phyloP scores from a whole-genome alignment of 805 yeast genomes.

The Pichia nanzhaoensis region DNA sequence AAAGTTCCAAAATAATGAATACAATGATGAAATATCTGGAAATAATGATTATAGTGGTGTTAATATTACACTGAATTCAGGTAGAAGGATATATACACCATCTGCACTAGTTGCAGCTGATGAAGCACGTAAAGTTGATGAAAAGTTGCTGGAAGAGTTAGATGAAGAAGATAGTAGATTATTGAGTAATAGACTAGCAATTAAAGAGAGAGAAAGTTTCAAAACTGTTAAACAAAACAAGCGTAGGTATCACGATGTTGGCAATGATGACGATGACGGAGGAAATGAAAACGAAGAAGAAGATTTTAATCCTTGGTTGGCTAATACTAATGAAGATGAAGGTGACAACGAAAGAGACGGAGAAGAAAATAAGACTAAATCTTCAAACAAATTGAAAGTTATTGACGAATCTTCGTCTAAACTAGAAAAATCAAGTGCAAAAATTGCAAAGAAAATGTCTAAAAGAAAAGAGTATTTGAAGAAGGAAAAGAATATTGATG shows the following conservation, averaged over 20 bases:
- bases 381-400: slow-evolving; percentile 40
- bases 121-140: slow-evolving; percentile 32
- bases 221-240: slow-evolving; percentile 3
- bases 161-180: slow-evolving; percentile 44
- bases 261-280: slow-evolving; percentile 1
- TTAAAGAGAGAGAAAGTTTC: slow-evolving; percentile 12
- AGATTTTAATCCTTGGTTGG: slow-evolving; percentile 47
- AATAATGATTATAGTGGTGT: slow-evolving; percentile 36
- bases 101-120: slow-evolving; percentile 36
- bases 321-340: slow-evolving; percentile 26
- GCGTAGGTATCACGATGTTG: slow-evolving; percentile 7
- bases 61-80: slow-evolving; percentile 53
- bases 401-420: slow-evolving; percentile 46
- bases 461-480: slow-evolving; percentile 27
- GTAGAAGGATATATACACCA: slow-evolving; percentile 79
- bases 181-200: slow-evolving; percentile 35
- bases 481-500: slow-evolving; percentile 18
- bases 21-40: slow-evolving; percentile 33
- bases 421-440: slow-evolving; percentile 40
- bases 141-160: slow-evolving; percentile 37
- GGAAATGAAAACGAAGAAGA: slow-evolving; percentile 16
- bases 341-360: slow-evolving; percentile 14
- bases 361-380: slow-evolving; percentile 21
- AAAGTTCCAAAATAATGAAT: slow-evolving; percentile 36
- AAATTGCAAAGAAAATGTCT: slow-evolving; percentile 31